phyloP scores from a whole-genome alignment of 2,329 filamentous ascomycete species.

The Lizonia empirigonia region DNA sequence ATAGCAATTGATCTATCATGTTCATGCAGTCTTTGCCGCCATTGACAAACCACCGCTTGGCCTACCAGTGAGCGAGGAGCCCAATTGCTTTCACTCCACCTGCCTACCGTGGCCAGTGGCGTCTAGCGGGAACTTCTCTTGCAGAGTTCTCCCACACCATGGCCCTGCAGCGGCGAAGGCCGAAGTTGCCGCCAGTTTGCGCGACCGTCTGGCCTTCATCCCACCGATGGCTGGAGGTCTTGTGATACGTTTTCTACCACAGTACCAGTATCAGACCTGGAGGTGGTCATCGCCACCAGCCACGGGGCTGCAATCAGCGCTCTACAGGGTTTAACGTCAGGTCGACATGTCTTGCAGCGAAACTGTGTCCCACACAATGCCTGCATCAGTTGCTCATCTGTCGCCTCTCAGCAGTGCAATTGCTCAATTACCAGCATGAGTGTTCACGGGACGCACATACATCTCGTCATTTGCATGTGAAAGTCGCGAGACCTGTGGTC shows the following conservation, averaged over 20 bases:
- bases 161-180: conserved; percentile 21
- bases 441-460: conserved; percentile 12
- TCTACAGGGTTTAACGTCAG: conserved; percentile 32
- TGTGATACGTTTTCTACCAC: conserved; percentile 36
- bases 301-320: conserved; percentile 37
- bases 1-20: conserved; percentile 23
- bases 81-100: conserved; percentile 27
- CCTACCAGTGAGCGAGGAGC: conserved; percentile 18
- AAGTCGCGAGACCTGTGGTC: conserved; percentile 33
- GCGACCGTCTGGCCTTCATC: conserved; percentile 19
- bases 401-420: conserved; percentile 27
- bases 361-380: conserved; percentile 26
- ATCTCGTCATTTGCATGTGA: conserved; percentile 37
- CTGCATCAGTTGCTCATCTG: conserved; percentile 28
- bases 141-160: conserved; percentile 19
- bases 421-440: conserved; percentile 23
- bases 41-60: conserved; percentile 16
- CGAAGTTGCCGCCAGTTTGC: conserved; percentile 33
- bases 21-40: conserved; percentile 16
- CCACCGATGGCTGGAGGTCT: conserved; percentile 31
- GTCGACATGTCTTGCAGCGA: conserved; percentile 40
- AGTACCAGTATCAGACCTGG: conserved; percentile 18
- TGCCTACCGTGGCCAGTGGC: conserved; percentile 22
- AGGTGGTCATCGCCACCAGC: conserved; percentile 34
- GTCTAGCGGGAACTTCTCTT: conserved; percentile 20